Conservation (phyloP, 2,329 filamentous ascomycete species). For the Arthrobotrys conoides region DNA sequence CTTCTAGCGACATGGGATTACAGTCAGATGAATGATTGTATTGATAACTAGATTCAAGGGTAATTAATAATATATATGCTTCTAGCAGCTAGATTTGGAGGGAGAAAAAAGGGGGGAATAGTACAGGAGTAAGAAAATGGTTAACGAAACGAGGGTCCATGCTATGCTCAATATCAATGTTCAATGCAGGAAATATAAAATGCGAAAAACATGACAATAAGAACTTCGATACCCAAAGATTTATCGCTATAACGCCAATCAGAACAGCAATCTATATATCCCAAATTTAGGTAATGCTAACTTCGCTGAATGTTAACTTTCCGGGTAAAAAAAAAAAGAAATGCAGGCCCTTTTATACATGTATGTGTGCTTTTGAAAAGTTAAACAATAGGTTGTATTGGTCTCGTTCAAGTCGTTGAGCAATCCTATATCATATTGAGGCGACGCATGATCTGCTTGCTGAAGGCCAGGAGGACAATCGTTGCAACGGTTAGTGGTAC, state of each 20-base stretch:
- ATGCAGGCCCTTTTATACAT: neutral
- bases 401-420: neutral
- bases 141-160: too few species aligned
- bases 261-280: neutral
- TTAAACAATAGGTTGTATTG: neutral
- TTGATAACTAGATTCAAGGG: too few species aligned
- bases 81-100: too few species aligned
- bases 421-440: conserved; percentile 8
- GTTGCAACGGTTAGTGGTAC: conserved; percentile 34
- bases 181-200: neutral
- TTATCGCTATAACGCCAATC: neutral
- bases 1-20: too few species aligned
- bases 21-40: too few species aligned
- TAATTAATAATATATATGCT: too few species aligned
- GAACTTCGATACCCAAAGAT: neutral
- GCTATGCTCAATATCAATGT: too few species aligned
- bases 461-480: conserved; percentile 3
- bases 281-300: neutral
- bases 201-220: too few species aligned
- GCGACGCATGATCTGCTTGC: conserved; percentile 18
- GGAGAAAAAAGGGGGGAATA: too few species aligned
- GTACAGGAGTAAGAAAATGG: too few species aligned
- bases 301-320: neutral
- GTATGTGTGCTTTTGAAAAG: neutral
- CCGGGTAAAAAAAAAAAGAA: neutral